Evolutionary conservation across 2,329 filamentous ascomycete species (phyloP).

Genomic region (Neophaeococcomyces mojaviensis): DNA sequence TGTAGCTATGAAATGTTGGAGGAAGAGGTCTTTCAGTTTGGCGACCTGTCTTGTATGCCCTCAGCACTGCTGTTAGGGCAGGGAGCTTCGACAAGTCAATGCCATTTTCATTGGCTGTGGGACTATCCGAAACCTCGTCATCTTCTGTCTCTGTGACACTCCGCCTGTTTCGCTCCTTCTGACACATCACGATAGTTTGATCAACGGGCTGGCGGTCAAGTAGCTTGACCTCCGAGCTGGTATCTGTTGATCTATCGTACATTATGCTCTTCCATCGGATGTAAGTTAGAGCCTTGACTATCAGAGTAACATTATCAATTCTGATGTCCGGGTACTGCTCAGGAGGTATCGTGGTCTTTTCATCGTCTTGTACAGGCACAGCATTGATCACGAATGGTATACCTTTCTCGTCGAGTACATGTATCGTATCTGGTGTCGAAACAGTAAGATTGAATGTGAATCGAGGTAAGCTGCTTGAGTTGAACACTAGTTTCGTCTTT

Average conservation of each 20-base stretch:
- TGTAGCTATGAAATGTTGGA: constrained; percentile 18
- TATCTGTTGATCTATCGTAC: background rate
- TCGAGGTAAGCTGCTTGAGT: constrained; percentile 13
- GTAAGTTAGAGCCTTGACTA: constrained; percentile 1
- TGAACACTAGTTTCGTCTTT: constrained; percentile 17
- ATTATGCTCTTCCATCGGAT: constrained; percentile 6
- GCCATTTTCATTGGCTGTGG: background rate
- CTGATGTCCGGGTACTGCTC: constrained; percentile 3
- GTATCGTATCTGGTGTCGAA: background rate
- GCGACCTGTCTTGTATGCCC: constrained; percentile 15
- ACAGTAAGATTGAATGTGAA: constrained; percentile 17
- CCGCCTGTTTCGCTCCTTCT: background rate
- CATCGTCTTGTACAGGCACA: background rate
- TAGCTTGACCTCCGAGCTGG: background rate
- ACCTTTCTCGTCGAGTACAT: background rate
- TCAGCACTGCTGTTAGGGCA: constrained; percentile 7
- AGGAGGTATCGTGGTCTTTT: background rate
- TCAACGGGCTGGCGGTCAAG: constrained; percentile 3
- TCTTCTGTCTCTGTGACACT: background rate
- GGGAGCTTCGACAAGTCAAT: constrained; percentile 6
- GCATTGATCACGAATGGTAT: constrained; percentile 3
- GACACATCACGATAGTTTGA: constrained; percentile 1
- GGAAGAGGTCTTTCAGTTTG: constrained; percentile 15
- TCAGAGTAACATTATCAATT: constrained; percentile 1
- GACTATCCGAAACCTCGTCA: background rate